phyloP scores from a whole-genome alignment of 306 rosid genomes.

The Quercus bicolor region DNA sequence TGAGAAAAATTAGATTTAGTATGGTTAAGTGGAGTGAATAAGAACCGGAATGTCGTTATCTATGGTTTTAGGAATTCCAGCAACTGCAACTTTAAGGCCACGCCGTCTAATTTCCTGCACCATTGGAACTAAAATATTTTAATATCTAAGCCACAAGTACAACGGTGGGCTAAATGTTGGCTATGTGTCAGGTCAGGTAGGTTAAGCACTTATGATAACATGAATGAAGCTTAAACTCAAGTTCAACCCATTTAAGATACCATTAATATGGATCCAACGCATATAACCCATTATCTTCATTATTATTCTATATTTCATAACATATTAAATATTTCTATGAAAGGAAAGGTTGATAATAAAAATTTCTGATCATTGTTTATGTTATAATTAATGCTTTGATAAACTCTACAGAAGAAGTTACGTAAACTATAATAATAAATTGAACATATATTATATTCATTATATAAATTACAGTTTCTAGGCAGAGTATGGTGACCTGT shows the following conservation, averaged over 20 bases:
- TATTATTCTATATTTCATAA: neutral
- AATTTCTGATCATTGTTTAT: too few relatives aligned
- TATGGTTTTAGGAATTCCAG: conserved; percentile 49
- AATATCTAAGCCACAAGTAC: neutral
- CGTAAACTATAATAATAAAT: neutral
- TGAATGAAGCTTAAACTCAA: neutral
- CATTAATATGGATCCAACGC: neutral
- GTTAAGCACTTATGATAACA: neutral
- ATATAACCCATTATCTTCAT: neutral
- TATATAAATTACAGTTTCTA: neutral
- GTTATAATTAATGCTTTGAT: neutral
- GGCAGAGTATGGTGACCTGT: neutral
- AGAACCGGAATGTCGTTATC: conserved; percentile 50
- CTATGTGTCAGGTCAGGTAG: neutral
- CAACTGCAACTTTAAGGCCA: conserved; percentile 49
- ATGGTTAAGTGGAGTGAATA: conserved; percentile 5
- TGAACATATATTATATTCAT: neutral
- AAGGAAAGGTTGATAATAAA: too few relatives aligned
- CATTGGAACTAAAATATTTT: neutral
- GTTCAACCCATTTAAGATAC: neutral
- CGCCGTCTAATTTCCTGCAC: conserved; percentile 44
- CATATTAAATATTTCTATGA: neutral
- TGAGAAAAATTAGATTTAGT: neutral
- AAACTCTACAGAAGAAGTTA: neutral
- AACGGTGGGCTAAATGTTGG: neutral